A percentile compares a stretch with the other conserved stretches of the same genome.
Conservation (phyloP, 106 monocot genomes). For the Phalaenopsis aphrodite region DNA sequence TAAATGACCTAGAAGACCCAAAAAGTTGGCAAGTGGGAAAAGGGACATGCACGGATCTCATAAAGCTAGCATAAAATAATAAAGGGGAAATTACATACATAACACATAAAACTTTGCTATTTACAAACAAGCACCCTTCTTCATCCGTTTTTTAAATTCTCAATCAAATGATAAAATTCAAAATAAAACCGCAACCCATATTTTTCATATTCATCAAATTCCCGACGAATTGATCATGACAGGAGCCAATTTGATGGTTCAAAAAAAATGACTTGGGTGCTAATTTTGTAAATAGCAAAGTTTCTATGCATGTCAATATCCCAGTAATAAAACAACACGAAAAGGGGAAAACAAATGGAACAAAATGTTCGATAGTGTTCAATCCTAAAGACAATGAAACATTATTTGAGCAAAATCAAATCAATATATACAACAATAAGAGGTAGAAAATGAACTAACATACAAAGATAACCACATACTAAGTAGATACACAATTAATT, state of each 20-base stretch:
- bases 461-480: background rate
- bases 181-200: too few species aligned
- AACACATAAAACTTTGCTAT: too few species aligned
- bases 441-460: background rate
- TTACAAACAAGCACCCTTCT: too few species aligned
- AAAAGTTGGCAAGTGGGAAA: background rate
- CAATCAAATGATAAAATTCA: too few species aligned
- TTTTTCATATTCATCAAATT: too few species aligned
- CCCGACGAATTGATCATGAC: too few species aligned
- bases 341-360: background rate
- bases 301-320: too few species aligned
- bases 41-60: background rate
- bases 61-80: conserved; percentile 1
- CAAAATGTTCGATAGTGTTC: background rate
- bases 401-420: background rate
- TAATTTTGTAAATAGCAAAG: too few species aligned
- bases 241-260: too few species aligned
- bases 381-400: background rate
- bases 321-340: too few species aligned
- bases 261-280: too few species aligned
- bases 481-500: background rate
- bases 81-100: background rate
- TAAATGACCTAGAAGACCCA: background rate
- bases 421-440: background rate
- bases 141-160: too few species aligned